These are phyloP conservation scores for Chaetomium sp. DNA, from an alignment of 2,329 filamentous ascomycete genomes.

Conservation along the genomic window DNA sequence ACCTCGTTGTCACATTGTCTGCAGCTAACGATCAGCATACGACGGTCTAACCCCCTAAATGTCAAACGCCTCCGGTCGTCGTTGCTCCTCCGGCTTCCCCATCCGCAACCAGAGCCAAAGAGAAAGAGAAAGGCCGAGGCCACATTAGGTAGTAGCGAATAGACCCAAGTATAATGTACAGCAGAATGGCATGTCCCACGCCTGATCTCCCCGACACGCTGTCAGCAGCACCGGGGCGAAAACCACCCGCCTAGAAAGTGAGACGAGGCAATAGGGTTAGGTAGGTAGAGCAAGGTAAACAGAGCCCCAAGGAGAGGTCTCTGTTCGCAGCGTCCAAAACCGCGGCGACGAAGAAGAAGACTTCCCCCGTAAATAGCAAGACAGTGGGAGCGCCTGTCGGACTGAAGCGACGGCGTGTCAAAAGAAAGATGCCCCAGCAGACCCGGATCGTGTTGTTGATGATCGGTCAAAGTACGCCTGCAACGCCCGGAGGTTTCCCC, in stretches of 20 bases:
- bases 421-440: slow-evolving; percentile 2
- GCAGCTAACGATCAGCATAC: background rate
- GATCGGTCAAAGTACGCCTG: slow-evolving; percentile 6
- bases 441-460: slow-evolving; percentile 13
- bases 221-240: background rate
- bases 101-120: background rate
- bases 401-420: background rate
- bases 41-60: background rate
- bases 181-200: background rate
- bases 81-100: background rate
- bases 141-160: slow-evolving; percentile 17
- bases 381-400: background rate
- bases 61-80: background rate
- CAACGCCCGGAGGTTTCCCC: slow-evolving; percentile 18
- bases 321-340: background rate
- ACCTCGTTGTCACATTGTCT: background rate
- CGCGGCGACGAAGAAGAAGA: background rate
- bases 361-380: background rate
- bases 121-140: slow-evolving; percentile 6
- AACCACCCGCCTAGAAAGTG: background rate
- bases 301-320: background rate
- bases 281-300: too few species aligned
- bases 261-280: background rate
- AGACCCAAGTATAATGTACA: slow-evolving; percentile 20
- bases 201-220: background rate